Conservation (phyloP, 148 eudicot genomes). For the Spergularia bocconei region DNA sequence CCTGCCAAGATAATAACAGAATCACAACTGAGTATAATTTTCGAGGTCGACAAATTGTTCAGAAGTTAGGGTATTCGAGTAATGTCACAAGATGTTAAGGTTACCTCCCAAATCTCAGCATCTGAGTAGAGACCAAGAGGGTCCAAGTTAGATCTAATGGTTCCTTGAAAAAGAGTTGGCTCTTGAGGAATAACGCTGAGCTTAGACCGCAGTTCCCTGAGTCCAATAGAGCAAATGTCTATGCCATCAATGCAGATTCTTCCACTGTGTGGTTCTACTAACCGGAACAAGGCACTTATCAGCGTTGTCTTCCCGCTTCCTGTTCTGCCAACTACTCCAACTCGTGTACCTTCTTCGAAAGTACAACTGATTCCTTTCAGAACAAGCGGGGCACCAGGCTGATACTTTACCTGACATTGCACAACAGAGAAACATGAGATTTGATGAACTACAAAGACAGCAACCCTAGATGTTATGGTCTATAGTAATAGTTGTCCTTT, state of each 20-base stretch:
- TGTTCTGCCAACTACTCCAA: conserved; percentile 71
- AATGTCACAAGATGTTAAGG: background rate
- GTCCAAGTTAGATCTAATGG: conserved; percentile 57
- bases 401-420: conserved; percentile 47
- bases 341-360: conserved; percentile 44
- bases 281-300: conserved; percentile 54
- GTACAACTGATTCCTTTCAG: conserved; percentile 68
- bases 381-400: conserved; percentile 59
- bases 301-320: conserved; percentile 78
- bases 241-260: conserved; percentile 48
- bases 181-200: conserved; percentile 73
- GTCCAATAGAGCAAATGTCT: conserved; percentile 59
- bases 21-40: no score
- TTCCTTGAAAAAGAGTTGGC: conserved; percentile 68
- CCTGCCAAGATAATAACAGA: conserved; percentile 32
- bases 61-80: no score
- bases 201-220: conserved; percentile 50
- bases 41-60: no score
- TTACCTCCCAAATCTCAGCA: conserved; percentile 64
- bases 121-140: conserved; percentile 60
- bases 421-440: background rate
- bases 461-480: no score
- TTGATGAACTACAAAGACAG: no score
- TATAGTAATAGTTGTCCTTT: background rate
- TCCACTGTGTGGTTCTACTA: conserved; percentile 60